Conservation (phyloP, 1,284 basidiomycete species). For the Apiotrichum siamense region DNA sequence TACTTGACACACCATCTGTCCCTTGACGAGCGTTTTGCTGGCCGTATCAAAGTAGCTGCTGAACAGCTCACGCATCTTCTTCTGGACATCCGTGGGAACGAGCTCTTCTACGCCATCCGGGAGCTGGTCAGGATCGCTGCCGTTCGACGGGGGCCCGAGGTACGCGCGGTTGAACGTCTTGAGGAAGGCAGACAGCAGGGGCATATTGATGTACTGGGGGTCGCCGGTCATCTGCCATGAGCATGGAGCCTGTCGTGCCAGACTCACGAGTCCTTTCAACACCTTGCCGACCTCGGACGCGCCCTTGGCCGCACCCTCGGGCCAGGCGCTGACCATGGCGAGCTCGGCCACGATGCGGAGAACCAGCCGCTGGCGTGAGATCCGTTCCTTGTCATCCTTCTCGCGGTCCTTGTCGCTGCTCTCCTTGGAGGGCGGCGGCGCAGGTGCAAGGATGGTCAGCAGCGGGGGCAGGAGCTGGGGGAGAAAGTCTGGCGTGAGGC, state of each 20-base stretch:
- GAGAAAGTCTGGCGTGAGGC: slow-evolving; percentile 74
- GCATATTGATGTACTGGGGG: slow-evolving; percentile 73
- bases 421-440: slow-evolving; percentile 42
- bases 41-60: slow-evolving; percentile 89
- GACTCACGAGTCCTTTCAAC: slow-evolving; percentile 58
- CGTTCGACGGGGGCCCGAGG: slow-evolving; percentile 56
- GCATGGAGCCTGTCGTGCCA: too few species aligned
- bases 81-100: slow-evolving; percentile 73
- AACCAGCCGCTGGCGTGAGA: slow-evolving; percentile 75
- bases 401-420: slow-evolving; percentile 62
- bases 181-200: slow-evolving; percentile 74
- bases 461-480: slow-evolving; percentile 64
- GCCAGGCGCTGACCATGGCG: slow-evolving; percentile 64
- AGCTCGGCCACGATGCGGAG: slow-evolving; percentile 84
- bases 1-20: slow-evolving; percentile 67
- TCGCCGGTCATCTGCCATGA: slow-evolving; percentile 70
- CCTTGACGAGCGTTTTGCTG: slow-evolving; percentile 80
- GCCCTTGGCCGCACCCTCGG: slow-evolving; percentile 56
- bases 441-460: slow-evolving; percentile 58
- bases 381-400: slow-evolving; percentile 78
- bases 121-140: slow-evolving; percentile 4
- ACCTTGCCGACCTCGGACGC: slow-evolving; percentile 73
- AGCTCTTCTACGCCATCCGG: slow-evolving; percentile 60
- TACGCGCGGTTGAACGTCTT: slow-evolving; percentile 76
- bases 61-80: slow-evolving; percentile 86